phyloP scores from a whole-genome alignment of 2,329 filamentous ascomycete genomes.

The Pleurostoma richardsiae region DNA sequence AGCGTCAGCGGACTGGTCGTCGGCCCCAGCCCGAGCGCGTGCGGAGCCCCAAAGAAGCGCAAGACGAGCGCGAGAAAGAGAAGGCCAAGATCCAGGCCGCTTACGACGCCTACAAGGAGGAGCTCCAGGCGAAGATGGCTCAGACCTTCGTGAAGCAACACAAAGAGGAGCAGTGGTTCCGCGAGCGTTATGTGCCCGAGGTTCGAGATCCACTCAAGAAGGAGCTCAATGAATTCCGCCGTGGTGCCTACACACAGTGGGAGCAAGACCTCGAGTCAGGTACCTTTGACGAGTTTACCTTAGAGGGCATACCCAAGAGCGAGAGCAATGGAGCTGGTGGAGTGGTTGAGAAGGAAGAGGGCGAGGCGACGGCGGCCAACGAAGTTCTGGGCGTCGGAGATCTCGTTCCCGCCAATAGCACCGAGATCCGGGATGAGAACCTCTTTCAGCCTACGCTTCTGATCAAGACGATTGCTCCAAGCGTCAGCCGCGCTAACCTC shows the following conservation, averaged over 20 bases:
- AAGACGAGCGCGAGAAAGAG: constrained; percentile 74
- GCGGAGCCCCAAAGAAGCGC: constrained; percentile 58
- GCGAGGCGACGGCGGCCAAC: constrained; percentile 84
- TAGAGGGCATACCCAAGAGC: constrained; percentile 90
- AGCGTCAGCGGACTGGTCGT: constrained; percentile 64
- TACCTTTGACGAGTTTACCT: constrained; percentile 86
- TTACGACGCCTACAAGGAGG: constrained; percentile 64
- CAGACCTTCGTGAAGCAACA: constrained; percentile 86
- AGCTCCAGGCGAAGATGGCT: constrained; percentile 73
- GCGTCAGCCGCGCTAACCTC: constrained; percentile 88
- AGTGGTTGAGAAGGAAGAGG: constrained; percentile 88
- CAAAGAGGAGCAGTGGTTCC: constrained; percentile 97
- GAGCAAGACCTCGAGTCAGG: constrained; percentile 80
- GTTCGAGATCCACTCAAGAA: constrained; percentile 69
- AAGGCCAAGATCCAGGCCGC: constrained; percentile 70
- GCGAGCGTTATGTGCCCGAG: constrained; percentile 85
- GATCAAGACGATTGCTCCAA: constrained; percentile 97
- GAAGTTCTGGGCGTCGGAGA: constrained; percentile 92
- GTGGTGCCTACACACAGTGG: constrained; percentile 79
- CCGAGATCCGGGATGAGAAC: constrained; percentile 84
- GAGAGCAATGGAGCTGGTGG: constrained; percentile 85
- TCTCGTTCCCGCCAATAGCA: constrained; percentile 75
- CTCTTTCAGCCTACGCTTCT: constrained; percentile 86
- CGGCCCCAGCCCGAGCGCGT: constrained; percentile 59
- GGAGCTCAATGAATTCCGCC: constrained; percentile 75